phyloP scores from a whole-genome alignment of 225 moss, liverwort and hornwort species.

The Physcomitrium patens region DNA sequence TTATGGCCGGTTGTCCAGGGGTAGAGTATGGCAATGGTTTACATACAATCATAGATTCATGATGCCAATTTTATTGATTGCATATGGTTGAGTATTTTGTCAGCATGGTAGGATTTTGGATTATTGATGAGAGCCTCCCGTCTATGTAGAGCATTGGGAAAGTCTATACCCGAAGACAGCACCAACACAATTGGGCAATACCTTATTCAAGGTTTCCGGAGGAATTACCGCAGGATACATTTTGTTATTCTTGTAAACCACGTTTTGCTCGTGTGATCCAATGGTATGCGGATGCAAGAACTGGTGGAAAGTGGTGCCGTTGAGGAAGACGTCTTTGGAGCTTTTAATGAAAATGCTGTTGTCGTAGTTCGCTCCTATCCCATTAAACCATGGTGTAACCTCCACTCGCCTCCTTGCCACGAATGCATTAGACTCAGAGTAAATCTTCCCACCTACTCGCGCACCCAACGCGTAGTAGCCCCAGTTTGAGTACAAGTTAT shows the following conservation, averaged over 20 bases:
- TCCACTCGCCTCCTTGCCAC: conserved; percentile 52
- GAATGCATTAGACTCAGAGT: conserved; percentile 84
- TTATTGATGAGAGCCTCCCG: too few species aligned
- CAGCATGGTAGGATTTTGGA: too few species aligned
- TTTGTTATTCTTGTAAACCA: conserved; percentile 31
- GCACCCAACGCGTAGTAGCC: conserved; percentile 95
- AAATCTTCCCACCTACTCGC: conserved; percentile 65
- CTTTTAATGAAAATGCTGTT: conserved; percentile 72
- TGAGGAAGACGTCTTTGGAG: conserved; percentile 57
- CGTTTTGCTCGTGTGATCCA: neutral
- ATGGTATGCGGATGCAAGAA: conserved; percentile 39
- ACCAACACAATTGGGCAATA: conserved; percentile 45
- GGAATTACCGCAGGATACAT: conserved; percentile 41
- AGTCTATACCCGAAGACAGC: conserved; percentile 49
- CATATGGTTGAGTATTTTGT: too few species aligned
- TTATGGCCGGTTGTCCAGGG: too few species aligned
- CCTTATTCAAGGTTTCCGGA: conserved; percentile 20
- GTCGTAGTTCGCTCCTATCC: conserved; percentile 66
- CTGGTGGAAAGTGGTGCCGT: conserved; percentile 83
- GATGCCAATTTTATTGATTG: too few species aligned
- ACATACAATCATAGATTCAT: too few species aligned
- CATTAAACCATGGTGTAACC: conserved; percentile 88
- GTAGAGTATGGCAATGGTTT: too few species aligned
- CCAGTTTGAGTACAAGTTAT: conserved; percentile 92
- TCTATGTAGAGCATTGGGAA: conserved; percentile 39